These are phyloP conservation scores for Clonostachys solani DNA, from an alignment of 2,329 filamentous ascomycete species.

Conservation along the genomic window DNA sequence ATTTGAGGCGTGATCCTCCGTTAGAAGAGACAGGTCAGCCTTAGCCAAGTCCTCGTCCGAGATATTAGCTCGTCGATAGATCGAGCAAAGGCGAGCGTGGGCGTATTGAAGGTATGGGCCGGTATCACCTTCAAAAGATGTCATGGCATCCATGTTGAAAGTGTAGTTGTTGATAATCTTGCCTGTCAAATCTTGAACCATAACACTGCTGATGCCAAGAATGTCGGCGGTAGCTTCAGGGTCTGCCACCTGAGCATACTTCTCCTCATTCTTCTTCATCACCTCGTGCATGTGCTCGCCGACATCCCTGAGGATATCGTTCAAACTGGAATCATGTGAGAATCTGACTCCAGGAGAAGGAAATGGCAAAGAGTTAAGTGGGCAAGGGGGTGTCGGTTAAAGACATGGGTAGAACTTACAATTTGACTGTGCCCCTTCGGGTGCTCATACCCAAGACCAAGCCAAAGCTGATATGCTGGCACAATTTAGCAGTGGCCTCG, in stretches of 20 bases:
- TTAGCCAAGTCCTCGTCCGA: constrained; percentile 51
- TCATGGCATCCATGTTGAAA: constrained; percentile 80
- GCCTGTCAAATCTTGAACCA: constrained; percentile 97
- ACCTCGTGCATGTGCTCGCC: constrained; percentile 97
- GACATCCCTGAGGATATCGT: constrained; percentile 73
- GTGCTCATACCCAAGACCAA: constrained; percentile 69
- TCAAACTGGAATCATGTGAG: constrained; percentile 2
- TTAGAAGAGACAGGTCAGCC: constrained; percentile 65
- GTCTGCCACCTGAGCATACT: constrained; percentile 86
- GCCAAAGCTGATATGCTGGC: constrained; percentile 74
- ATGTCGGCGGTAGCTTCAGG: constrained; percentile 80
- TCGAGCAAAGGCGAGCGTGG: constrained; percentile 67
- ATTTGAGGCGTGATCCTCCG: constrained; percentile 68
- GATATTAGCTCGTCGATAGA: constrained; percentile 52
- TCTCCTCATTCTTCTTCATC: constrained; percentile 85
- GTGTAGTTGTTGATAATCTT: constrained; percentile 73
- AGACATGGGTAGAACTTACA: constrained; percentile 21
- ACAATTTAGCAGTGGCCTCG: constrained; percentile 62
- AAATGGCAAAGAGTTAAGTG: too few relatives aligned
- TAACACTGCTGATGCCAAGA: constrained; percentile 89
- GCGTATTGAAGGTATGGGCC: constrained; percentile 84
- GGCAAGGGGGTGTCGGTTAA: background rate
- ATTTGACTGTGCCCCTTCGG: constrained; percentile 70
- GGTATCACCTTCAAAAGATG: constrained; percentile 79
- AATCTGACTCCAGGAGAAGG: background rate